Conservation (phyloP, 2,329 filamentous ascomycete genomes). For the Colletotrichum sublineola region DNA sequence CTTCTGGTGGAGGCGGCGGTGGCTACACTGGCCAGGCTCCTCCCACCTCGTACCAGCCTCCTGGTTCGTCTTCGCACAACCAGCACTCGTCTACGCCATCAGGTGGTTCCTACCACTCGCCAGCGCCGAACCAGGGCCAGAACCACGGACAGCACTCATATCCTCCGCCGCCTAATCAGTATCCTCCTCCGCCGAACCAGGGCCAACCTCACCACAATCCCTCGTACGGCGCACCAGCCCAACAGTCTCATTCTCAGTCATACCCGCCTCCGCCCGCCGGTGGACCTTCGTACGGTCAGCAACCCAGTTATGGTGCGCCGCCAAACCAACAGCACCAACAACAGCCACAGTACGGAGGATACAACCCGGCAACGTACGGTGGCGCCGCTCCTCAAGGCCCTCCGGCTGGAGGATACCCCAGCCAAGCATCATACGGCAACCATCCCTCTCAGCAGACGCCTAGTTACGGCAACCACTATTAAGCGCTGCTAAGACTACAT, state of each 20-base stretch:
- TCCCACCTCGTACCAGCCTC: slow-evolving; percentile 69
- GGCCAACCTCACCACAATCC: slow-evolving; percentile 42
- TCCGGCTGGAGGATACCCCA: slow-evolving; percentile 51
- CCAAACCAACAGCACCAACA: slow-evolving; percentile 43
- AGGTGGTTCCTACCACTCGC: slow-evolving; percentile 48
- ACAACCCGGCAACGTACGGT: slow-evolving; percentile 49
- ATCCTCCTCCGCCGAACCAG: slow-evolving; percentile 39
- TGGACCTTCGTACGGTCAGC: slow-evolving; percentile 38
- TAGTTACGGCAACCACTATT: slow-evolving; percentile 41
- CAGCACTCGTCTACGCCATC: slow-evolving; percentile 47
- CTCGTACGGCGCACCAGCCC: slow-evolving; percentile 38
- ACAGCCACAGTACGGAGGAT: slow-evolving; percentile 45
- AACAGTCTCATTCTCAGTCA: slow-evolving; percentile 42
- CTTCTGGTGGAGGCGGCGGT: slow-evolving; percentile 55
- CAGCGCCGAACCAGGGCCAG: slow-evolving; percentile 45
- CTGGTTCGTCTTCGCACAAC: slow-evolving; percentile 44
- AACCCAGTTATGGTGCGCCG: slow-evolving; percentile 40
- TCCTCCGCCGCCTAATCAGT: slow-evolving; percentile 43
- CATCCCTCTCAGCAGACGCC: slow-evolving; percentile 43
- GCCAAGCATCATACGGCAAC: slow-evolving; percentile 45
- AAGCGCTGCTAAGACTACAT: slow-evolving; percentile 12
- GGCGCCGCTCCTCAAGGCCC: slow-evolving; percentile 48
- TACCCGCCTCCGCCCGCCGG: slow-evolving; percentile 44
- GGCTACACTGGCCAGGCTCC: slow-evolving; percentile 75
- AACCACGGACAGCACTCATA: slow-evolving; percentile 39